phyloP scores from a whole-genome alignment of 345 rosid genomes.

The Ricinus communis region DNA sequence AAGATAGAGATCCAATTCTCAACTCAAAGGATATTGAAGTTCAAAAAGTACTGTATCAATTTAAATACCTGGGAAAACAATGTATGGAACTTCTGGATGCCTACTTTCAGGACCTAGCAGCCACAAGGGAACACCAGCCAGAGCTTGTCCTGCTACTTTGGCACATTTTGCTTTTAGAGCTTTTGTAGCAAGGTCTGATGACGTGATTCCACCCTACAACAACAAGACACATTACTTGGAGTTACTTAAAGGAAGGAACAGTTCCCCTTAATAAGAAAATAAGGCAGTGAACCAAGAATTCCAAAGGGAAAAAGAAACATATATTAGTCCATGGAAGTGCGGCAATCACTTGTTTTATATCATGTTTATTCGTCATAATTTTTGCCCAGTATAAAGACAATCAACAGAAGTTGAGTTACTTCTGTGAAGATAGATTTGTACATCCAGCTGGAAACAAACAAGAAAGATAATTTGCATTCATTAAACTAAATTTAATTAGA shows the following conservation, averaged over 20 bases:
- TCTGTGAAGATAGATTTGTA: background rate
- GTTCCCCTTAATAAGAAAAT: background rate
- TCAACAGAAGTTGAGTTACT: background rate
- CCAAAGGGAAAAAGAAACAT: background rate
- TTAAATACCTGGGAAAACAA: constrained; percentile 87
- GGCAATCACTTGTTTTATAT: background rate
- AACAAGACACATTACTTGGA: constrained; percentile 7
- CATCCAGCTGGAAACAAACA: background rate
- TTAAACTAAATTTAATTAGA: too few relatives aligned
- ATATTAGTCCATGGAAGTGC: background rate
- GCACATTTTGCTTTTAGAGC: constrained; percentile 89
- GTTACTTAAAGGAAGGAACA: background rate
- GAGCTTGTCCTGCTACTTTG: constrained; percentile 87
- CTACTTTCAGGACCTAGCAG: constrained; percentile 94
- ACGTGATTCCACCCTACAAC: constrained; percentile 90
- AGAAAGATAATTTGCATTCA: background rate
- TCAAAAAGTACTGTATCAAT: background rate
- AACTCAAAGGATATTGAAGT: background rate
- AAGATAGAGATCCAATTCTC: background rate
- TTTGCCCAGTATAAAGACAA: background rate
- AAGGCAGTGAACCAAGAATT: background rate
- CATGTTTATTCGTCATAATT: background rate
- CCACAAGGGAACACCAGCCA: constrained; percentile 97
- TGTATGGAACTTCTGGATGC: constrained; percentile 95
- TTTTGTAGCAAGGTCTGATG: constrained; percentile 97